Conservation (phyloP, 1,139 yeast species). For the Lodderomyces theae region DNA sequence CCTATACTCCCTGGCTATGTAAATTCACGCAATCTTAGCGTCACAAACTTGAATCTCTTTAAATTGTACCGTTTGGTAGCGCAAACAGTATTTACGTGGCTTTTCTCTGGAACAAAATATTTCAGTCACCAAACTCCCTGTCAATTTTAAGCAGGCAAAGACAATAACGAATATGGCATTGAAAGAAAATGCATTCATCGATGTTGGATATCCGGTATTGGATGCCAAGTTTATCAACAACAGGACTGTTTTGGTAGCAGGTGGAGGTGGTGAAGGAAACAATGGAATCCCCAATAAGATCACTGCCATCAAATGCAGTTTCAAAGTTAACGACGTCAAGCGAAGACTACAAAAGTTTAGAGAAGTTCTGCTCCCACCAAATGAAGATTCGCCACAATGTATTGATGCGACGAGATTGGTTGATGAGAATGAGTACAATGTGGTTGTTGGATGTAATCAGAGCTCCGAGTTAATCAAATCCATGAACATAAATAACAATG, state of each 20-base stretch:
- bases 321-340: conserved; percentile 47
- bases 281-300: conserved; percentile 85
- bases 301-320: conserved; percentile 63
- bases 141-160: too few species aligned
- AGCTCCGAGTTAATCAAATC: conserved; percentile 51
- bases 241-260: conserved; percentile 66
- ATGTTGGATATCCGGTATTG: conserved; percentile 78
- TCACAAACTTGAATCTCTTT: too few species aligned
- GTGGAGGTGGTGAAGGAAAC: conserved; percentile 95
- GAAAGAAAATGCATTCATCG: conserved; percentile 37
- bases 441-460: conserved; percentile 76
- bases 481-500: conserved; percentile 66
- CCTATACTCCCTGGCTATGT: too few species aligned
- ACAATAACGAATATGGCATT: too few species aligned
- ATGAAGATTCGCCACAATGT: conserved; percentile 76
- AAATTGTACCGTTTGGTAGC: too few species aligned
- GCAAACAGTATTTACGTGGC: not conserved
- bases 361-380: conserved; percentile 58
- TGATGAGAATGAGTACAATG: conserved; percentile 27
- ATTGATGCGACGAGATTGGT: conserved; percentile 45
- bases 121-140: too few species aligned
- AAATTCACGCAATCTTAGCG: too few species aligned
- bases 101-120: not conserved
- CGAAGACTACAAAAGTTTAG: conserved; percentile 59
- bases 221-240: conserved; percentile 70